Base-by-base conservation (phyloP, 768 basidiomycete genomes). In the Lactarius pseudohatsudake region DNA sequence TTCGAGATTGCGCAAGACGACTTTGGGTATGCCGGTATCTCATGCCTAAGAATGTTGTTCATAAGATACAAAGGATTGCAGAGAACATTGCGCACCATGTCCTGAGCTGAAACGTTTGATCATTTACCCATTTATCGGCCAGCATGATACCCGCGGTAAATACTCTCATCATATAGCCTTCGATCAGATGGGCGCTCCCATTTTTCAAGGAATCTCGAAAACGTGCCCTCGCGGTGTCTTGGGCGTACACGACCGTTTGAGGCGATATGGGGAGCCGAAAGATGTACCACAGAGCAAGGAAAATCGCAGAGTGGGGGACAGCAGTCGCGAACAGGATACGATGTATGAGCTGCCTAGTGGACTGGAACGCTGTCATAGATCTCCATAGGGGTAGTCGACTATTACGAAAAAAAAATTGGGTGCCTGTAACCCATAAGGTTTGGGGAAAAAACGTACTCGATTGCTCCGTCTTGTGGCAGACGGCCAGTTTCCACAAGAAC, bases 101-200 rank as follows among this genome's bases (percentile, higher is more conserved):
- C 26, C 64, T 78, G n/a, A 72, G 68, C 20, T 76, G 64, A 59
- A 78, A 74, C 4, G 73, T 69, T 40, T 58, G 58, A 30, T 78
- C 78, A 16, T 78, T 78, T 30, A 79, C 64, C 10, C 72, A 68
- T 62, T 78, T 78, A 54, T 78, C 77, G 7, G 74, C 68, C 58
- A 78, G 71, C 75, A 79, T 78, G 30, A 78, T 76, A 59, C 75
- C 79, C 28, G 68, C 53, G 45, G 77, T 68, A 57, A 78, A 79
- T 18, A 73, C 68, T 34, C 72, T 76, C 61, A 78, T 70, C 76
- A 79, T 72, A 53, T 78, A 76, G 15, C 77, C 77, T 59, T 78
- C 77, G 15, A 69, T 71, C 41, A 71, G 57, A 32, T 66, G 67
- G 9, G 72, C 62, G 22, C 78, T 75, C 36, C 74, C 72, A 57